phyloP scores from a whole-genome alignment of 768 basidiomycete genomes.

The Suillus plorans region DNA sequence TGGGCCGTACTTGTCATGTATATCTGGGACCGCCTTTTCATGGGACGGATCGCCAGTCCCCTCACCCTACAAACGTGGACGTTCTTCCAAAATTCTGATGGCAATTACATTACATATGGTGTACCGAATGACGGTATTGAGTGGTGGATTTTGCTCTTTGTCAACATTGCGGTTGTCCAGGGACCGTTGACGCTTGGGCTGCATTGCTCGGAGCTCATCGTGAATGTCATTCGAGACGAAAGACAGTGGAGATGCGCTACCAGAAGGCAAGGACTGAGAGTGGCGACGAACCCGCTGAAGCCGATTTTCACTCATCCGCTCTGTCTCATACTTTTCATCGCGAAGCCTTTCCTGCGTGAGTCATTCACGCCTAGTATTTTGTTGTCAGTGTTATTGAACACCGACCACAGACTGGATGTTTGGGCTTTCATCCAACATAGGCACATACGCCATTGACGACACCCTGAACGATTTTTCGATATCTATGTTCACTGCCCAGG shows the following conservation, averaged over 20 bases:
- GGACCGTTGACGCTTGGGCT: slow-evolving; percentile 29
- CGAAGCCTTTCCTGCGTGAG: slow-evolving; percentile 29
- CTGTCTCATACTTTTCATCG: slow-evolving; percentile 15
- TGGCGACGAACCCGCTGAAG: slow-evolving; percentile 21
- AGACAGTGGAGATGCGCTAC: slow-evolving; percentile 25
- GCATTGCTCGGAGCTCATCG: slow-evolving; percentile 28
- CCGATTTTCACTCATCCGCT: slow-evolving; percentile 19
- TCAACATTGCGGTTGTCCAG: slow-evolving; percentile 26
- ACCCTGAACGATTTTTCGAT: fast-evolving
- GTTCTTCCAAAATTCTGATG: slow-evolving; percentile 14
- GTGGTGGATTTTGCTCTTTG: slow-evolving; percentile 25
- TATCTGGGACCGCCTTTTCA: background rate
- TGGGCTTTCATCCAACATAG: slow-evolving; percentile 18
- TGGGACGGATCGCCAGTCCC: too few species aligned
- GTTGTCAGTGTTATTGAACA: background rate
- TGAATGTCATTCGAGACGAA: slow-evolving; percentile 32
- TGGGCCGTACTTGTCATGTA: slow-evolving; percentile 21
- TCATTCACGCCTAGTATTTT: background rate
- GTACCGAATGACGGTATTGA: background rate
- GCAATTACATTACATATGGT: slow-evolving; percentile 15
- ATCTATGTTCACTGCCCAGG: slow-evolving; percentile 24
- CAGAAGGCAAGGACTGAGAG: slow-evolving; percentile 13
- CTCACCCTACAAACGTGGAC: slow-evolving; percentile 16
- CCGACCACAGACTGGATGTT: slow-evolving; percentile 30
- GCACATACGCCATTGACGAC: fast-evolving